phyloP scores from a whole-genome alignment of 2,329 filamentous ascomycete species.

The Daldinia eschscholtzii region DNA sequence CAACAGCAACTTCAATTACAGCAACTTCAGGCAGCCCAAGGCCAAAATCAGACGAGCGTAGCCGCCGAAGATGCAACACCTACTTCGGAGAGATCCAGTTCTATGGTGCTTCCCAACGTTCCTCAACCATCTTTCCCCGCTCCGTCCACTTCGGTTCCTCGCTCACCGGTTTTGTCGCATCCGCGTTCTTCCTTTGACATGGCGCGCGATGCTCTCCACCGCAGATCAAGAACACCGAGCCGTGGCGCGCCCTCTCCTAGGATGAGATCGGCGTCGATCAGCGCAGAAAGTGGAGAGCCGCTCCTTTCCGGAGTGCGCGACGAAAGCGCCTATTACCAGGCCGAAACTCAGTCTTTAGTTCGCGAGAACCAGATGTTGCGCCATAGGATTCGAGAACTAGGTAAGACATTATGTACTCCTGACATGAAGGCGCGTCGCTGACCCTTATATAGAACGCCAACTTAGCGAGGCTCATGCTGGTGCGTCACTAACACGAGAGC shows the following conservation, averaged over 20 bases:
- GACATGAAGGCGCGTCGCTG: constrained; percentile 42
- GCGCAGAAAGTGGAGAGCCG: constrained; percentile 68
- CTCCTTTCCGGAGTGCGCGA: constrained; percentile 75
- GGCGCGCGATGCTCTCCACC: constrained; percentile 67
- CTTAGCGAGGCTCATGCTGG: constrained; percentile 59
- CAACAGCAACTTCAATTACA: constrained; percentile 79
- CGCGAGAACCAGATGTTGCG: constrained; percentile 88
- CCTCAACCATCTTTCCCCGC: constrained; percentile 53
- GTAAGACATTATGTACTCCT: constrained; percentile 62
- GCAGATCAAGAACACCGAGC: constrained; percentile 71
- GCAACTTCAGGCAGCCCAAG: constrained; percentile 65
- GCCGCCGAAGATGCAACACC: constrained; percentile 65
- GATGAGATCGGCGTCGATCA: constrained; percentile 69
- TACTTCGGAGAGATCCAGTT: constrained; percentile 59
- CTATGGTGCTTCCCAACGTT: constrained; percentile 54
- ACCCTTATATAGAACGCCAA: constrained; percentile 61
- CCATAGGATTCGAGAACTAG: constrained; percentile 78
- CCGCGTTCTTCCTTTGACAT: constrained; percentile 71
- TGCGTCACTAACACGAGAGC: constrained; percentile 59
- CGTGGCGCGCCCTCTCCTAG: constrained; percentile 67
- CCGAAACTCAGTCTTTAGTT: constrained; percentile 81
- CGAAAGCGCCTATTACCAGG: constrained; percentile 83
- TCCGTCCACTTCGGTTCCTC: constrained; percentile 61
- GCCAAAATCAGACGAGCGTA: constrained; percentile 58
- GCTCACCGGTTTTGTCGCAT: constrained; percentile 63